Conservation (phyloP, 2,329 filamentous ascomycete genomes). For the Daldinia eschscholtzii region DNA sequence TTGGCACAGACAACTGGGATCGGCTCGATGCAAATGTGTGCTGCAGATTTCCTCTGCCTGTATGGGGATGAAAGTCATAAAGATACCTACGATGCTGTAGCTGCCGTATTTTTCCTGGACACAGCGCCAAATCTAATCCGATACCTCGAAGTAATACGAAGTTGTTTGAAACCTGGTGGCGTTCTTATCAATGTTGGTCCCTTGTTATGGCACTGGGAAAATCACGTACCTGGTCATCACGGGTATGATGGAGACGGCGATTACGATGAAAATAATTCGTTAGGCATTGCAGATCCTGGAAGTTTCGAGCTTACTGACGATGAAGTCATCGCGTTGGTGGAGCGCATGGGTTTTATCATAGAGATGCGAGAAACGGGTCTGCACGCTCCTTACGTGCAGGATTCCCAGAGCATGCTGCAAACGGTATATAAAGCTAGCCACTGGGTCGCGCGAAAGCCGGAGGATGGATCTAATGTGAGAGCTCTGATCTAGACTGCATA, state of each 20-base stretch:
- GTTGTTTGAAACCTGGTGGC: slow-evolving; percentile 82
- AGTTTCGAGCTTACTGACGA: slow-evolving; percentile 91
- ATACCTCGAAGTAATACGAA: slow-evolving; percentile 85
- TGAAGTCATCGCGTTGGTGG: slow-evolving; percentile 83
- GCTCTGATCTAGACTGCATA: slow-evolving; percentile 18
- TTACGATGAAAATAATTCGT: slow-evolving; percentile 62
- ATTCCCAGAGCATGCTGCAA: slow-evolving; percentile 85
- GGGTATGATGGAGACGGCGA: slow-evolving; percentile 65
- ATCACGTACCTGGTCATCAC: slow-evolving; percentile 72
- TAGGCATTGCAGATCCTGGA: slow-evolving; percentile 88
- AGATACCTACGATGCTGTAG: slow-evolving; percentile 81
- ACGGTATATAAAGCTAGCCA: slow-evolving; percentile 83
- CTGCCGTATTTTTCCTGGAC: slow-evolving; percentile 95
- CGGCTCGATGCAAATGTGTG: slow-evolving; percentile 90
- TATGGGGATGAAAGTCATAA: slow-evolving; percentile 76
- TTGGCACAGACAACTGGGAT: slow-evolving; percentile 57
- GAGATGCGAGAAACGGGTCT: slow-evolving; percentile 70
- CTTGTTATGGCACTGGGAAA: slow-evolving; percentile 94
- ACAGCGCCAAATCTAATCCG: slow-evolving; percentile 93
- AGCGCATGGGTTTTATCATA: slow-evolving; percentile 81
- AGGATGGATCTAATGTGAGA: slow-evolving; percentile 25
- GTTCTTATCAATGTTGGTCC: slow-evolving; percentile 92
- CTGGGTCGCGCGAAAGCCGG: slow-evolving; percentile 85
- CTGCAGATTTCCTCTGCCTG: slow-evolving; percentile 90
- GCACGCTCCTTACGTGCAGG: slow-evolving; percentile 88